Conservation (phyloP, 495 filamentous ascomycete genomes). For the Pseudotulostoma volvatum region DNA sequence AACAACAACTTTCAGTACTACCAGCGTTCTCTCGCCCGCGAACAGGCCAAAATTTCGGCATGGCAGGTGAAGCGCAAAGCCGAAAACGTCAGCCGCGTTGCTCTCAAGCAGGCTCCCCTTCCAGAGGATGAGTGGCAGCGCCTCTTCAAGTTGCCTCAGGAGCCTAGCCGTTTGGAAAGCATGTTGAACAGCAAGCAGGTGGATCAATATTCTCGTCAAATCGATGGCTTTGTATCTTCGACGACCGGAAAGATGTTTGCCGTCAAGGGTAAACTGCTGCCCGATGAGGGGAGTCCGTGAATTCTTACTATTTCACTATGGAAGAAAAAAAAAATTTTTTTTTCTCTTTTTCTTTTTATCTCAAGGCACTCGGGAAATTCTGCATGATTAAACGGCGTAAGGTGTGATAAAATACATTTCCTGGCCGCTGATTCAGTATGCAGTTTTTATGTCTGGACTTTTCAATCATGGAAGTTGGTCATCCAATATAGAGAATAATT, state of each 20-base stretch:
- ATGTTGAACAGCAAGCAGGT: conserved; percentile 90
- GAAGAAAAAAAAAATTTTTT: too few species aligned
- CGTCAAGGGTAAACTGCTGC: conserved; percentile 54
- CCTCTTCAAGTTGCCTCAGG: conserved; percentile 89
- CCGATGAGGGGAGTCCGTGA: conserved; percentile 30
- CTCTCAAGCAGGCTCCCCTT: conserved; percentile 74
- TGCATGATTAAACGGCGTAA: conserved; percentile 37
- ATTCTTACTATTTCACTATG: too few species aligned
- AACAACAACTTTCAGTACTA: conserved; percentile 99
- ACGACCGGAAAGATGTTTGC: conserved; percentile 97
- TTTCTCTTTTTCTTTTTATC: conserved; percentile 3
- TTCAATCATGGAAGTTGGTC: too few species aligned
- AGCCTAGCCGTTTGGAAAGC: conserved; percentile 80
- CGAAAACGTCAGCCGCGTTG: conserved; percentile 70
- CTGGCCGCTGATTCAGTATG: too few species aligned
- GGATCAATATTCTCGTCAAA: conserved; percentile 93
- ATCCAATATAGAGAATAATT: too few species aligned
- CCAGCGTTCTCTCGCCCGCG: conserved; percentile 82
- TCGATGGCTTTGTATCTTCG: conserved; percentile 87
- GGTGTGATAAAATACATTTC: conserved; percentile 28
- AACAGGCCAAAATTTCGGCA: conserved; percentile 87
- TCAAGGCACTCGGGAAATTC: conserved; percentile 14
- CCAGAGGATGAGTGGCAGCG: conserved; percentile 98
- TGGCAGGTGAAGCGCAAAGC: conserved; percentile 94
- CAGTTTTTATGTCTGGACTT: too few species aligned